These are phyloP conservation scores for Acacia confusa DNA, from an alignment of 306 rosid genomes.

Conservation along the genomic window DNA sequence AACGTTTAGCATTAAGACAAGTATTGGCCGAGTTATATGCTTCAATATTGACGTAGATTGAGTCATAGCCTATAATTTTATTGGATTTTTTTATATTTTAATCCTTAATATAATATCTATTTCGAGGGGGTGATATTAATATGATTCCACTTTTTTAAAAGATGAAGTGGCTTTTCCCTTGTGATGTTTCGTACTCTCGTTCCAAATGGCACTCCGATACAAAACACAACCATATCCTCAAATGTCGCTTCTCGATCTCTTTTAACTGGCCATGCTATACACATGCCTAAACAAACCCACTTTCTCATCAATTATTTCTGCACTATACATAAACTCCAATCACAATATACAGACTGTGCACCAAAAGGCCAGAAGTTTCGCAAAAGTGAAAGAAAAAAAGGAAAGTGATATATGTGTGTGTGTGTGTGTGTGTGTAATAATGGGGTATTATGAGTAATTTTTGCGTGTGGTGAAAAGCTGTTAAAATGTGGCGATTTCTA, in stretches of 20 bases:
- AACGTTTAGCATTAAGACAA: not conserved
- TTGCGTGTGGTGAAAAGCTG: not conserved
- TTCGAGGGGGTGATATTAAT: not conserved
- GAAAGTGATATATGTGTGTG: not conserved
- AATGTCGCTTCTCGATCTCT: not conserved
- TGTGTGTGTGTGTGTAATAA: too few relatives aligned
- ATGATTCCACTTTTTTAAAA: not conserved
- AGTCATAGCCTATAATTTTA: too few relatives aligned
- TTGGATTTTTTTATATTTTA: not conserved
- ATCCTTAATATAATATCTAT: too few relatives aligned
- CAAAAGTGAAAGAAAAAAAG: not conserved
- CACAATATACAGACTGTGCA: not conserved
- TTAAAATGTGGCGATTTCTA: not conserved
- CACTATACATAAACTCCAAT: not conserved
- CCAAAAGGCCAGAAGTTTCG: not conserved
- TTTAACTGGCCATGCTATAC: not conserved
- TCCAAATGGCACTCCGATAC: not conserved
- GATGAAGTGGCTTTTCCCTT: not conserved
- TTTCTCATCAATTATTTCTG: constrained; percentile 14
- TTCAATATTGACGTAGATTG: too few relatives aligned
- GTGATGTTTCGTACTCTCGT: not conserved
- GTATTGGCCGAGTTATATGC: too few relatives aligned
- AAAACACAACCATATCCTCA: not conserved
- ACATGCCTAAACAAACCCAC: not conserved
- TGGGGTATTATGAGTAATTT: not conserved